Evolutionary conservation across 805 yeast species (phyloP), one percentile per base, ranked within the genome.

Genomic region (Barnettozyma botsteinii): DNA sequence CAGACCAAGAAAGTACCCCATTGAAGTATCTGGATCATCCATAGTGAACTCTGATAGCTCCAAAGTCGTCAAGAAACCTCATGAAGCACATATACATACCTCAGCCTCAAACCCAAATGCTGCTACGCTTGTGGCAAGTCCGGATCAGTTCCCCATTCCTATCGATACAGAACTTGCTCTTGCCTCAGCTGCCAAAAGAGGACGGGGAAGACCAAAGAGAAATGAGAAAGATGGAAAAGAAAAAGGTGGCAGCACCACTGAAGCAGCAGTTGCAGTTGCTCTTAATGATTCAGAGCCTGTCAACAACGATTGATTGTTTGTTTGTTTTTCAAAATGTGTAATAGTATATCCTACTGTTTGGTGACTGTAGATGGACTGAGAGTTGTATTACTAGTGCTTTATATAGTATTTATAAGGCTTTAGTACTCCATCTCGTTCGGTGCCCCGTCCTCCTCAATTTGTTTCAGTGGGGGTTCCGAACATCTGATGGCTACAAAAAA

Each of bases 1-100:
- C 12, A 45, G 59, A 28, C 60, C 60, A 13, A 43, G 57, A 28
- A 56, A 56, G 30, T 49, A 49, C 31, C 54, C 56, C 1, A 15
- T 46, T 4, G 56, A 49, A n/a, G 25, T 26, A 11, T 9, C 40
- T 10, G 30, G 29, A 10, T 12, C 40, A 10, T 34, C 42, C 9
- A 15, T 27, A 8, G 15, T 29, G 19, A 36, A 29, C 19, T 17
- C 32, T 7, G 27, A 31, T 15, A 13, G 18, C 14, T 19, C 37
- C 21, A 42, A 41, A 26, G 31, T 37, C 2, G 18, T 22, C n/a
- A 37, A 41, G 19, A 40, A 34, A 21, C 19, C 26, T 11, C 15
- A 15, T 18, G 22, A 25, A 18, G 5, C 20, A 17, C 23, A 17
- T 7, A 21, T n/a, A 19, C 26, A 13, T 2, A 30, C n/a, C 12